Conservation (phyloP, 164 flowering plant species). For the Vitis rupestris region DNA sequence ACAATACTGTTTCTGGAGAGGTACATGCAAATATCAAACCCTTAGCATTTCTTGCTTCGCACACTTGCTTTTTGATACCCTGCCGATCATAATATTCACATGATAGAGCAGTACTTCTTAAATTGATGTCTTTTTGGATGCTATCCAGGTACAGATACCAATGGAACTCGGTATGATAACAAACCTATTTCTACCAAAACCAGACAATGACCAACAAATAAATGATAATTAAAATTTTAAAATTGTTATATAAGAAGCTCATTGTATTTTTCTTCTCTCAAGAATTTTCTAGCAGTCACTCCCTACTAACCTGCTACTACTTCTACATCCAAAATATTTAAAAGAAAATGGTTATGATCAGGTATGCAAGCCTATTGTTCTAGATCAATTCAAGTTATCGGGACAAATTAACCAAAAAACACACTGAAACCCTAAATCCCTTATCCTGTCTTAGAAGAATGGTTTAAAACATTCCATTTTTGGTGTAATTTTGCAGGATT, state of each 20-base stretch:
- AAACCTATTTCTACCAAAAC: too few relatives aligned
- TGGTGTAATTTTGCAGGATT: constrained; percentile 43
- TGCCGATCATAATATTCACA: too few relatives aligned
- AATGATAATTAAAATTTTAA: too few relatives aligned
- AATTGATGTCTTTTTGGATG: too few relatives aligned
- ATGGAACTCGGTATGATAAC: too few relatives aligned
- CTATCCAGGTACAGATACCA: too few relatives aligned
- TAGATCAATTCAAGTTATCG: background rate
- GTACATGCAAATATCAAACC: constrained; percentile 18
- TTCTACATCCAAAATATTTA: too few relatives aligned
- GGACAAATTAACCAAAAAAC: background rate
- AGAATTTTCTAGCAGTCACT: background rate
- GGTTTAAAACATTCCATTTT: background rate
- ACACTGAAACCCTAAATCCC: background rate
- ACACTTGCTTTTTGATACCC: background rate
- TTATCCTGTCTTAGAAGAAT: background rate
- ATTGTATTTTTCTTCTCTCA: background rate
- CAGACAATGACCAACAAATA: too few relatives aligned
- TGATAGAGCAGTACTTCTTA: too few relatives aligned
- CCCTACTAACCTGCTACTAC: too few relatives aligned
- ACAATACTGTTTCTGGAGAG: constrained; percentile 67
- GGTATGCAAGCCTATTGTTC: background rate
- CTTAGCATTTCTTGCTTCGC: background rate
- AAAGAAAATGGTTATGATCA: background rate
- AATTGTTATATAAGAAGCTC: too few relatives aligned